phyloP scores from a whole-genome alignment of 768 basidiomycete genomes.

The Tricholoma furcatifolium region DNA sequence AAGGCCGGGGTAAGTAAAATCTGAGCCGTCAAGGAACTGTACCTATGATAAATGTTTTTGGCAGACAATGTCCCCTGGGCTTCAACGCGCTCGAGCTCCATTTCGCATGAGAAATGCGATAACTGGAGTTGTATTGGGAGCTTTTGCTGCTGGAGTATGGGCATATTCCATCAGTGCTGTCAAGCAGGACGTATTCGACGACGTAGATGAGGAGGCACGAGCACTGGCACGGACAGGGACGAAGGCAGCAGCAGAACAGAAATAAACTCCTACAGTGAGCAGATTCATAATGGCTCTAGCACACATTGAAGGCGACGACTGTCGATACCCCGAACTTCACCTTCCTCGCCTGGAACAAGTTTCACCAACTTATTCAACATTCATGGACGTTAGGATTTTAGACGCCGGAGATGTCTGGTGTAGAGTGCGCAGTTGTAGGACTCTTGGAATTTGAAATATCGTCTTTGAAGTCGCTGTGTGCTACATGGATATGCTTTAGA shows the following conservation, averaged over 20 bases:
- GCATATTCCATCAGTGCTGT: conserved; percentile 92
- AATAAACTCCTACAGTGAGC: conserved; percentile 21
- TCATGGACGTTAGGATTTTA: conserved; percentile 37
- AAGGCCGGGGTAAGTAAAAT: conserved; percentile 43
- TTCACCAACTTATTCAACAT: conserved; percentile 29
- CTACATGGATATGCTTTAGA: background rate
- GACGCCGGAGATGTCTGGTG: no score
- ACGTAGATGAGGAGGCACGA: conserved; percentile 76
- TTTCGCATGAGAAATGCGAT: conserved; percentile 78
- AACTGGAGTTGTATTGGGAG: conserved; percentile 68
- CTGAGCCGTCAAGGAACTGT: background rate
- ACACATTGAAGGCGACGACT: no score
- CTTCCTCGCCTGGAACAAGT: no score
- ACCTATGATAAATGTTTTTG: background rate
- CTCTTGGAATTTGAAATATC: no score
- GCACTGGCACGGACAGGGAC: conserved; percentile 42
- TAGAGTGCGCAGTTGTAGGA: no score
- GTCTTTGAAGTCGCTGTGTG: background rate
- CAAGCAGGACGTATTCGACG: conserved; percentile 90
- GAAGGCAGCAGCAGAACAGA: conserved; percentile 28
- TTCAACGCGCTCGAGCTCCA: conserved; percentile 84
- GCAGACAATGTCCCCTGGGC: conserved; percentile 84
- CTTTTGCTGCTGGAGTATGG: conserved; percentile 83
- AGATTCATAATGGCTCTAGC: no score
- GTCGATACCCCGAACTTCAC: no score